A percentile compares a stretch with the other conserved stretches of the same genome.
Conservation (phyloP, 345 rosid genomes). For the Moricandia arvensis region DNA sequence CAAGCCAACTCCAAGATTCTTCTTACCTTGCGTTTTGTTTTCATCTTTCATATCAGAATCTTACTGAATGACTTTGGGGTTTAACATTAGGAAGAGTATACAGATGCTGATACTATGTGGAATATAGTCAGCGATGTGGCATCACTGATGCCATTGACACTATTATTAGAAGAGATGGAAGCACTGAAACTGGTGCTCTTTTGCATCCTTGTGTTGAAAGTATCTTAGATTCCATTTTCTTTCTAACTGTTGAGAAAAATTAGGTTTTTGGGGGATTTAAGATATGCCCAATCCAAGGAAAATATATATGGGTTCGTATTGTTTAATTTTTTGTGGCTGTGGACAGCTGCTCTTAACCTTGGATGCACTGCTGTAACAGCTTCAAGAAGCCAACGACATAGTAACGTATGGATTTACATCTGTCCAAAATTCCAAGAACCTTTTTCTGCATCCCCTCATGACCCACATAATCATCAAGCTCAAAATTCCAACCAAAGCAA, state of each 20-base stretch:
- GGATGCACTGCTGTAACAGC: no score
- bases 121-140: no score
- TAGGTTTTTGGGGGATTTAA: no score
- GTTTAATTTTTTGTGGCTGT: background rate
- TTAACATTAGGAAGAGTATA: slow-evolving; percentile 65
- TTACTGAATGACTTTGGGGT: background rate
- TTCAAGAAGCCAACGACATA: slow-evolving; percentile 58
- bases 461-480: slow-evolving; percentile 22
- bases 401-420: slow-evolving; percentile 75
- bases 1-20: slow-evolving; percentile 86
- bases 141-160: no score
- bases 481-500: slow-evolving; percentile 2
- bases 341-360: no score
- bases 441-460: slow-evolving; percentile 40
- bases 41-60: background rate
- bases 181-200: no score
- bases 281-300: no score
- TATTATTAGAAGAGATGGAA: no score
- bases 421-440: slow-evolving; percentile 62
- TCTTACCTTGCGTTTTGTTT: background rate
- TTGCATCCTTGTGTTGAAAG: slow-evolving; percentile 93
- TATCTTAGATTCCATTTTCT: slow-evolving; percentile 19
- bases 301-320: no score
- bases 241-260: background rate
- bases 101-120: slow-evolving; percentile 42